A percentile compares a stretch with the other conserved stretches of the same genome.
Conservation (phyloP, 2,329 filamentous ascomycete species). For the Pyricularia grisea region DNA sequence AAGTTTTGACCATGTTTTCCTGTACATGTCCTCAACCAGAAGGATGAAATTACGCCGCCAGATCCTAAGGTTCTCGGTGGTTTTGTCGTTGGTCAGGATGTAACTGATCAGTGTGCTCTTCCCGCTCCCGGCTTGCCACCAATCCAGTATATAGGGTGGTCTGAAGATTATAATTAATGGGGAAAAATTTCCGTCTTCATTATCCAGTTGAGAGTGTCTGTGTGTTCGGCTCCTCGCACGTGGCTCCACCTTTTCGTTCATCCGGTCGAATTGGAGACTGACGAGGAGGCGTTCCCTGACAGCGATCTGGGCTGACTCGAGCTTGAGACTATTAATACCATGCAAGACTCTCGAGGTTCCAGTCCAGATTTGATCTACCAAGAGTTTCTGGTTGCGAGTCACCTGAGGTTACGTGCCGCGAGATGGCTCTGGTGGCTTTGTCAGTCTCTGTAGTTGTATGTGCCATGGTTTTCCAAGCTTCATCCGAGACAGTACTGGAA, state of each 20-base stretch:
- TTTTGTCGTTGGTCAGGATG: slow-evolving; percentile 10
- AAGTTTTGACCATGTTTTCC: not conserved
- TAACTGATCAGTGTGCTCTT: slow-evolving; percentile 23
- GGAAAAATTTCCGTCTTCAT: not conserved
- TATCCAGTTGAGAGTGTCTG: slow-evolving; percentile 2
- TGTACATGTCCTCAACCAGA: not conserved
- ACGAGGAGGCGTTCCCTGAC: slow-evolving; percentile 4
- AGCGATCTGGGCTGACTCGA: not conserved
- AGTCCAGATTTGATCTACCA: not conserved
- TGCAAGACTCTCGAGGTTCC: not conserved
- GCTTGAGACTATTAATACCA: not conserved
- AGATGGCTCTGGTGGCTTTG: not conserved
- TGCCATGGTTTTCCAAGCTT: not conserved
- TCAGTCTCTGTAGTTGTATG: not conserved
- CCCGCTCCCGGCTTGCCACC: slow-evolving; percentile 22
- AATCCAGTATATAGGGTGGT: slow-evolving; percentile 18
- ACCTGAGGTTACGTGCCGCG: not conserved
- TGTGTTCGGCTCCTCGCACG: slow-evolving; percentile 4
- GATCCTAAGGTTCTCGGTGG: slow-evolving; percentile 7
- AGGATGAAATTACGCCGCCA: slow-evolving; percentile 12
- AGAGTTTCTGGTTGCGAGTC: not conserved
- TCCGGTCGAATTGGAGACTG: slow-evolving; percentile 8
- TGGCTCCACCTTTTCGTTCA: slow-evolving; percentile 11
- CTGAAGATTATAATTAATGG: not conserved
- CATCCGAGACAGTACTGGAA: not conserved